These are phyloP conservation scores for Trametes sanguinea DNA, from an alignment of 768 basidiomycete genomes.

Conservation along the genomic window DNA sequence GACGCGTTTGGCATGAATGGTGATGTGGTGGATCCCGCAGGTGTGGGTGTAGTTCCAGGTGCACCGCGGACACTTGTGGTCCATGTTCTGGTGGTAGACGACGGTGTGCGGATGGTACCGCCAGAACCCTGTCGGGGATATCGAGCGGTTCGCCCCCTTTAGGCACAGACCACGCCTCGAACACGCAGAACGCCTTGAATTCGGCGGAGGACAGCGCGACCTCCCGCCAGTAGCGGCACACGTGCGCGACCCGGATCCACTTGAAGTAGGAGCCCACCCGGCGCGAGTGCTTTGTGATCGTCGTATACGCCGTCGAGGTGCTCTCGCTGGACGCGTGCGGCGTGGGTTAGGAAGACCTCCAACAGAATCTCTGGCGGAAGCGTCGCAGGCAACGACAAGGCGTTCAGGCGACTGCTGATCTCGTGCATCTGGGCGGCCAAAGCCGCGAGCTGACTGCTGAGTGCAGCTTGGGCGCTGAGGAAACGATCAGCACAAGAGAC, in stretches of 20 bases:
- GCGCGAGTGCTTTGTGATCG: background rate
- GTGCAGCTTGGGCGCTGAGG: background rate
- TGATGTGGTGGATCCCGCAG: background rate
- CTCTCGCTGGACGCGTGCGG: background rate
- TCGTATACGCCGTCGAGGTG: background rate
- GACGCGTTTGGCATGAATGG: background rate
- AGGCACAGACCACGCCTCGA: background rate
- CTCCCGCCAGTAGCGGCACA: constrained; percentile 7
- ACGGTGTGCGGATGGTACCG: background rate
- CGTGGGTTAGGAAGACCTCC: constrained; percentile 6
- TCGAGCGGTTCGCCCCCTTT: background rate
- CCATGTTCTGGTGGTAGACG: background rate
- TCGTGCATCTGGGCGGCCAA: background rate
- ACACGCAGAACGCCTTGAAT: constrained; percentile 4
- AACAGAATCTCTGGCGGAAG: constrained; percentile 10
- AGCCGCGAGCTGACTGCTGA: background rate
- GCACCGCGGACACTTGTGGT: background rate
- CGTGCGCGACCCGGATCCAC: constrained; percentile 12
- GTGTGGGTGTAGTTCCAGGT: background rate
- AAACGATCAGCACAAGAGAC: no score
- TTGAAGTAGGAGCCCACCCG: background rate
- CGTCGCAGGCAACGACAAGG: background rate
- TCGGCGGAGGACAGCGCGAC: constrained; percentile 3
- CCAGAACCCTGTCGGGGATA: background rate
- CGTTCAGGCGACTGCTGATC: background rate